phyloP scores from a whole-genome alignment of 1,139 yeast species.

The Yamadazyma songkhlaensis region DNA sequence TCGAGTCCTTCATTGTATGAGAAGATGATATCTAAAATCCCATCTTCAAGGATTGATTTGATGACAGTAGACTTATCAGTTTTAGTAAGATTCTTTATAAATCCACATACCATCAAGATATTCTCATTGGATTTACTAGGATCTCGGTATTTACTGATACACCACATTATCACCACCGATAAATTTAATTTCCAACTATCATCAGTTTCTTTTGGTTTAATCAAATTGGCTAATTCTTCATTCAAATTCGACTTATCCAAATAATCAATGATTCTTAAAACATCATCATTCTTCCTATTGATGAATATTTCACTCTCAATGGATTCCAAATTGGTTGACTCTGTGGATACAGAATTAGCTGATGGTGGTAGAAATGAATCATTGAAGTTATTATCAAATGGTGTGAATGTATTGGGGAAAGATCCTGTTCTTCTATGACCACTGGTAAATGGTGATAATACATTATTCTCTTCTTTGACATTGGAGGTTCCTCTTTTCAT shows the following conservation, averaged over 20 bases:
- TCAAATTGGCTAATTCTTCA: conserved; percentile 27
- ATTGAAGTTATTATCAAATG: conserved; percentile 3
- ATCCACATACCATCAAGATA: conserved; percentile 38
- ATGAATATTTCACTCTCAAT: conserved; percentile 18
- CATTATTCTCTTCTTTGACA: conserved; percentile 48
- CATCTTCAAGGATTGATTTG: conserved; percentile 47
- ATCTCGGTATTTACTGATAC: conserved; percentile 41
- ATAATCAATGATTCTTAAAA: conserved; percentile 29
- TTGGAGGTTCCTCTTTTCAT: conserved; percentile 15
- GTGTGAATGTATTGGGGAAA: conserved; percentile 10
- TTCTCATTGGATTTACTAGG: conserved; percentile 27
- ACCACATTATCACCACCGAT: conserved; percentile 45
- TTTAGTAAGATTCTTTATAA: conserved; percentile 31
- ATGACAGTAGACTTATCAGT: conserved; percentile 22
- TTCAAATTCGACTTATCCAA: conserved; percentile 32
- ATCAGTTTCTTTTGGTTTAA: conserved; percentile 22
- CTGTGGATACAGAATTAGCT: background rate
- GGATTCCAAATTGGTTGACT: conserved; percentile 10
- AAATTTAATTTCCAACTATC: conserved; percentile 42
- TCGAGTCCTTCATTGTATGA: conserved; percentile 24
- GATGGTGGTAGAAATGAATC: background rate
- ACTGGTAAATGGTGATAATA: conserved; percentile 62
- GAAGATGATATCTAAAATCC: conserved; percentile 47
- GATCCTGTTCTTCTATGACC: conserved; percentile 13
- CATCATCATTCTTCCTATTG: conserved; percentile 32